Evolutionary conservation across 2,329 filamentous ascomycete genomes (phyloP).

Genomic region (Calonectria leucothoes): DNA sequence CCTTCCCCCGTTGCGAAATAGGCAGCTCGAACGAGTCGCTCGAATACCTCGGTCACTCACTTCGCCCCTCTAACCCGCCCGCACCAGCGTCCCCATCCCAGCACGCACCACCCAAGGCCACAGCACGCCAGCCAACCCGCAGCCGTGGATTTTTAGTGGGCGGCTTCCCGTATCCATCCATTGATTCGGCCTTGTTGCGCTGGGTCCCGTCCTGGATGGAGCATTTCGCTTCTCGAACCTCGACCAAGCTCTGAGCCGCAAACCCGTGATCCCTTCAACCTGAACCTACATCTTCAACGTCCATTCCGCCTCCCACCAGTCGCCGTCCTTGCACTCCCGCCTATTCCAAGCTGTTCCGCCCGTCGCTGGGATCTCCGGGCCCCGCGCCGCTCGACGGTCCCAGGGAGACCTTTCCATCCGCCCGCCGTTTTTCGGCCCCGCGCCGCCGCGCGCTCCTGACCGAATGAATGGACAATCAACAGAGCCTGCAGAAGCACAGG

Average conservation of each 20-base stretch:
- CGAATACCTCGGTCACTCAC: constrained; percentile 6
- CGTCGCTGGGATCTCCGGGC: constrained; percentile 43
- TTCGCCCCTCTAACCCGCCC: constrained; percentile 6
- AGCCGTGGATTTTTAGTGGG: constrained; percentile 19
- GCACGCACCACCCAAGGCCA: constrained; percentile 5
- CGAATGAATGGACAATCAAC: constrained; percentile 44
- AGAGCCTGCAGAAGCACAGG: constrained; percentile 43
- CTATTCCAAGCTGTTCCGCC: constrained; percentile 19
- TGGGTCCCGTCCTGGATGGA: constrained; percentile 42
- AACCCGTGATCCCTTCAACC: constrained; percentile 41
- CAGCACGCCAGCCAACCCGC: constrained; percentile 13
- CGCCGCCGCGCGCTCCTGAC: constrained; percentile 37
- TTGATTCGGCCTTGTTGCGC: constrained; percentile 22
- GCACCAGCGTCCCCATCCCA: constrained; percentile 17
- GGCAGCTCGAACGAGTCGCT: constrained; percentile 6
- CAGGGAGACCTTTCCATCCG: constrained; percentile 34
- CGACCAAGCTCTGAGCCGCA: constrained; percentile 40
- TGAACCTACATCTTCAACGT: constrained; percentile 26
- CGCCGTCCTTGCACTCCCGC: constrained; percentile 8
- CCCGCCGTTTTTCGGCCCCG: constrained; percentile 43
- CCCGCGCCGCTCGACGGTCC: constrained; percentile 40
- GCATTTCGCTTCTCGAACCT: constrained; percentile 41
- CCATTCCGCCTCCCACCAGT: constrained; percentile 17
- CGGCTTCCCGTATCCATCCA: constrained; percentile 8
- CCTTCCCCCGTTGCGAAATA: constrained; percentile 1